These are phyloP conservation scores for Parmelia sp. DNA, from an alignment of 495 filamentous ascomycete genomes.

Conservation along the genomic window DNA sequence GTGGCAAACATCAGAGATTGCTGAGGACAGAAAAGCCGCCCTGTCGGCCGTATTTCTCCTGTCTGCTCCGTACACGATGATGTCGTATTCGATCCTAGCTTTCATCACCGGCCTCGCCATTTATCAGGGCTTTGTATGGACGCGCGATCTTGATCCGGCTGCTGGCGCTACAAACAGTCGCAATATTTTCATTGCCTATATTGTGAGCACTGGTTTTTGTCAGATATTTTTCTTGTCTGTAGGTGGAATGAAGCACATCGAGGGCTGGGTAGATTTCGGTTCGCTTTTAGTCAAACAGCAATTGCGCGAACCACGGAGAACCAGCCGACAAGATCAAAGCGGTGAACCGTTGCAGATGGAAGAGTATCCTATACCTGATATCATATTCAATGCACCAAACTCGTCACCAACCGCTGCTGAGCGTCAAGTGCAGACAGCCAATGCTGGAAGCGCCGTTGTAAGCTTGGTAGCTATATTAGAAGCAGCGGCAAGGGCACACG, in stretches of 20 bases:
- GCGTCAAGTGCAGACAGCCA: background rate
- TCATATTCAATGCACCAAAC: background rate
- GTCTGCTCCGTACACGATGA: conserved; percentile 17
- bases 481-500: conserved; percentile 18
- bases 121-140: conserved; percentile 21
- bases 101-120: conserved; percentile 21
- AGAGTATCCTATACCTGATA: background rate
- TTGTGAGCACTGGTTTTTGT: conserved; percentile 10
- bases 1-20: background rate
- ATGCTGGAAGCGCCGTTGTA: background rate
- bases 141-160: conserved; percentile 10
- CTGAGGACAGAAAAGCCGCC: background rate
- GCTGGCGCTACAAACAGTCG: conserved; percentile 17
- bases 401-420: background rate
- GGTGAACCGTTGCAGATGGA: background rate
- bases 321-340: too few species aligned
- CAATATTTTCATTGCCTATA: conserved; percentile 19
- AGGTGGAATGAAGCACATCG: background rate
- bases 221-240: background rate
- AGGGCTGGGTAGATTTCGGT: too few species aligned
- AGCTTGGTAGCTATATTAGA: conserved; percentile 10
- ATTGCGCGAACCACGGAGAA: too few species aligned
- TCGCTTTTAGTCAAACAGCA: too few species aligned
- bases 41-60: conserved; percentile 15
- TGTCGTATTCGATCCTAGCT: conserved; percentile 18